Percentiles rank a stretch among this genome's conserved stretches.
These are phyloP conservation scores for Neurospora sp. DNA, from an alignment of 495 filamentous ascomycete species.

Conservation along the genomic window DNA sequence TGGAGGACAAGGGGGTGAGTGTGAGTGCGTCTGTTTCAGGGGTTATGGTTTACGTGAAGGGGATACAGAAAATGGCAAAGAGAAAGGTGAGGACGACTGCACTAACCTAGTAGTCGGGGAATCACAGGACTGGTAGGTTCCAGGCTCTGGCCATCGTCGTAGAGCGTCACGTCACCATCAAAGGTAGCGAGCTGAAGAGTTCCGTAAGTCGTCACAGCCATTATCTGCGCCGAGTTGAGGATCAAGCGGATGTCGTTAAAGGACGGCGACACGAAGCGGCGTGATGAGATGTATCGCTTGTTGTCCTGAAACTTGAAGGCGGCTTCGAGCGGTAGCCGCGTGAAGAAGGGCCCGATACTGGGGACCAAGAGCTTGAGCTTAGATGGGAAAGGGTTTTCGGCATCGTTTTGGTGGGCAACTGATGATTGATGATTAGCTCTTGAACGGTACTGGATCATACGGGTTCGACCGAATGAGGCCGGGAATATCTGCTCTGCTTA, in stretches of 20 bases:
- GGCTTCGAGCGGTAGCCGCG: slow-evolving; percentile 68
- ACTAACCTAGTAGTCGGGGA: slow-evolving; percentile 52
- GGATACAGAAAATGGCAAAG: too few relatives aligned
- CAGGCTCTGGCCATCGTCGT: slow-evolving; percentile 82
- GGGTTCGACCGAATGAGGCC: neutral
- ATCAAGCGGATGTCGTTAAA: slow-evolving; percentile 95
- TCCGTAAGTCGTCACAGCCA: slow-evolving; percentile 65
- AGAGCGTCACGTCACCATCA: slow-evolving; percentile 95
- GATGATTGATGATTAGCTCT: neutral
- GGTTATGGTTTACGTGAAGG: too few relatives aligned
- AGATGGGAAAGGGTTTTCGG: slow-evolving; percentile 54
- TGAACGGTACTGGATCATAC: neutral
- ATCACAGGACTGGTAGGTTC: slow-evolving; percentile 67
- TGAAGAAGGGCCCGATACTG: slow-evolving; percentile 84
- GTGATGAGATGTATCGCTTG: slow-evolving; percentile 75
- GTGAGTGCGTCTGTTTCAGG: neutral
- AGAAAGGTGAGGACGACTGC: neutral
- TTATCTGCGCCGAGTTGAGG: slow-evolving; percentile 88
- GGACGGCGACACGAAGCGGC: slow-evolving; percentile 89
- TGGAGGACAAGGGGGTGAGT: neutral
- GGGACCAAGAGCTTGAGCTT: slow-evolving; percentile 92
- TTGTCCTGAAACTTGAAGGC: slow-evolving; percentile 87
- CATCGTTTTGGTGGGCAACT: slow-evolving; percentile 61
- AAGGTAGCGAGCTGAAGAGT: slow-evolving; percentile 80
- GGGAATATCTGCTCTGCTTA: slow-evolving; percentile 31